Conservation (phyloP, 345 rosid genomes). For the Lepidium sativum region DNA sequence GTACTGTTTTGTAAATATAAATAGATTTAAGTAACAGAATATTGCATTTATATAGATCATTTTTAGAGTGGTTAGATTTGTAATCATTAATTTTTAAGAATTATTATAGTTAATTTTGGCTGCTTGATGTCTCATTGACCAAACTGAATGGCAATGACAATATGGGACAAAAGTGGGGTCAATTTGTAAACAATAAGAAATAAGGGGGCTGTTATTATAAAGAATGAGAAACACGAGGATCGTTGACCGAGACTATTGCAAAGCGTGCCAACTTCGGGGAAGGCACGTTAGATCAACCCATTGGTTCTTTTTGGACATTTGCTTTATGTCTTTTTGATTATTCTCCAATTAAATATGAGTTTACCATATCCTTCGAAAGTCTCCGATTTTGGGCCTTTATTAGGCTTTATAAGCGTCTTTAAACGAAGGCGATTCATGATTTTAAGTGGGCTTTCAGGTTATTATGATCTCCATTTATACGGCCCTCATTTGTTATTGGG, state of each 20-base stretch:
- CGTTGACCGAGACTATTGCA: constrained; percentile 4
- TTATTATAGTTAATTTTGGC: not conserved
- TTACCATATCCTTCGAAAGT: not conserved
- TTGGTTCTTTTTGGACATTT: not conserved
- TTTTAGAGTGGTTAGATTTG: too few relatives aligned
- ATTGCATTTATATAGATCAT: too few relatives aligned
- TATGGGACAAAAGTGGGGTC: not conserved
- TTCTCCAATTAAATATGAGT: not conserved
- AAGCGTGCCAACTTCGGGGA: not conserved
- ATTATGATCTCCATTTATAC: not conserved
- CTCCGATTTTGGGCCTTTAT: not conserved
- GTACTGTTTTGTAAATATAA: too few relatives aligned
- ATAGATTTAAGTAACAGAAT: too few relatives aligned
- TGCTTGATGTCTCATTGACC: not conserved
- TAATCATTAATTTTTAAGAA: too few relatives aligned
- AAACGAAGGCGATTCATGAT: not conserved
- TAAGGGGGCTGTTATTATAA: not conserved
- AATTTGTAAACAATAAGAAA: not conserved
- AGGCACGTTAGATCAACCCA: constrained; percentile 12
- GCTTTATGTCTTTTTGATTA: not conserved
- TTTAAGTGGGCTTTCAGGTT: not conserved
- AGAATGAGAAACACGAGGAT: not conserved
- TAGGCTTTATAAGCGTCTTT: too few relatives aligned
- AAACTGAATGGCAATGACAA: not conserved
- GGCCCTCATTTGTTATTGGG: not conserved